Evolutionary conservation across 352 stramenopile genomes (phyloP).

Genomic region (Phytopythium delawarense): DNA sequence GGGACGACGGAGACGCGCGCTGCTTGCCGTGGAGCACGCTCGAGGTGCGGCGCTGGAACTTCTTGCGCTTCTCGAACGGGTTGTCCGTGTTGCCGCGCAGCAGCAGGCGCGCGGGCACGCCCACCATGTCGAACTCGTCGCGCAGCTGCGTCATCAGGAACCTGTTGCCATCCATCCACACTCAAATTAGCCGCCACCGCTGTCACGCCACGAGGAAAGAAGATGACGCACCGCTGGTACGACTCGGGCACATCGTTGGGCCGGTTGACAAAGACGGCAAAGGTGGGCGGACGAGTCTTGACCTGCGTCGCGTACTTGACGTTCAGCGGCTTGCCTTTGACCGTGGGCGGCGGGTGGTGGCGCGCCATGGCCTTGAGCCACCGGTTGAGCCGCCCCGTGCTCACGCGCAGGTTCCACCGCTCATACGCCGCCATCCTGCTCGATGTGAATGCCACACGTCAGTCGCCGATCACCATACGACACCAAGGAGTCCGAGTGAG

Average conservation of each 20-base stretch:
- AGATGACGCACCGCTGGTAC: slow-evolving; percentile 51
- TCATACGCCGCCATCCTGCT: slow-evolving; percentile 70
- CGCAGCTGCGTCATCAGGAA: slow-evolving; percentile 76
- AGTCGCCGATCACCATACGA: not conserved
- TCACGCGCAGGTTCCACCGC: slow-evolving; percentile 75
- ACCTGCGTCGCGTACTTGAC: slow-evolving; percentile 88
- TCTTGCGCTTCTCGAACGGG: slow-evolving; percentile 80
- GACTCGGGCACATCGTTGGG: slow-evolving; percentile 66
- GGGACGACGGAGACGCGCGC: slow-evolving; percentile 20
- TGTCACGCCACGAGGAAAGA: not conserved
- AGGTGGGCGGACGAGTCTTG: slow-evolving; percentile 76
- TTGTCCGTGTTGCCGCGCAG: slow-evolving; percentile 79
- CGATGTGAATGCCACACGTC: not conserved
- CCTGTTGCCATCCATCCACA: slow-evolving; percentile 9
- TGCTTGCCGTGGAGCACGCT: slow-evolving; percentile 56
- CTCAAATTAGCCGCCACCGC: not conserved
- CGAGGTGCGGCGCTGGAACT: slow-evolving; percentile 77
- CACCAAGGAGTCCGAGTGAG: too few species aligned
- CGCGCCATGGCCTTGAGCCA: slow-evolving; percentile 83
- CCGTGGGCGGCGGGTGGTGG: slow-evolving; percentile 74
- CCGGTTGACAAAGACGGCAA: slow-evolving; percentile 82
- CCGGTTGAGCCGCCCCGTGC: slow-evolving; percentile 70
- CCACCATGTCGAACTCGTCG: slow-evolving; percentile 84
- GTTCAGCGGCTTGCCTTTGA: slow-evolving; percentile 84
- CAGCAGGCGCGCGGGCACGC: slow-evolving; percentile 69